These are phyloP conservation scores for Ricinus communis DNA, from an alignment of 345 rosid species.

Conservation along the genomic window DNA sequence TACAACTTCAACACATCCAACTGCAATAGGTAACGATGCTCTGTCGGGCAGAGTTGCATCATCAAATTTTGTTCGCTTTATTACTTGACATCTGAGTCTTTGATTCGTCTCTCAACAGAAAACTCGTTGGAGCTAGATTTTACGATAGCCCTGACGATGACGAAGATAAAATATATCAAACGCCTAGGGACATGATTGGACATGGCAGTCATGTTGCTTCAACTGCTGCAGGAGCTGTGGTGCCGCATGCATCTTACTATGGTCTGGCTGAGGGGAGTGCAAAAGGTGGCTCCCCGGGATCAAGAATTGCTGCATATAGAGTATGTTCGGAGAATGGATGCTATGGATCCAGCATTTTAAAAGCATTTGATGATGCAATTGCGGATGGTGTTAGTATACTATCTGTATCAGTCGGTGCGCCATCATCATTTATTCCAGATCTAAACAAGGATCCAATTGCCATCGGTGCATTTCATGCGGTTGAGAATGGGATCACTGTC, in stretches of 20 bases:
- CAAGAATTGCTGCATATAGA: slow-evolving; percentile 70
- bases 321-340: slow-evolving; percentile 62
- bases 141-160: slow-evolving; percentile 41
- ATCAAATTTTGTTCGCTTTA: background rate
- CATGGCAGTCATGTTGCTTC: slow-evolving; percentile 83
- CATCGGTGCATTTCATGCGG: slow-evolving; percentile 79
- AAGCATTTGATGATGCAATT: slow-evolving; percentile 77
- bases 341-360: slow-evolving; percentile 58
- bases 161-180: slow-evolving; percentile 14
- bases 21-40: slow-evolving; percentile 57
- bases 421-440: slow-evolving; percentile 27
- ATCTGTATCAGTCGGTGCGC: slow-evolving; percentile 69
- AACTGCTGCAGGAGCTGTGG: slow-evolving; percentile 64
- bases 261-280: slow-evolving; percentile 75
- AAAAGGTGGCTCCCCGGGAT: slow-evolving; percentile 64
- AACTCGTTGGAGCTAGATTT: slow-evolving; percentile 77
- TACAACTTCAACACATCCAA: slow-evolving; percentile 45
- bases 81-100: too few relatives aligned
- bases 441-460: slow-evolving; percentile 58
- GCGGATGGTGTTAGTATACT: slow-evolving; percentile 69
- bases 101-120: slow-evolving; percentile 39
- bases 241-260: slow-evolving; percentile 62
- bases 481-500: slow-evolving; percentile 64
- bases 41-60: slow-evolving; percentile 1
- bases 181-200: slow-evolving; percentile 67